Percentiles rank a stretch among this genome's conserved stretches.
Evolutionary conservation across 371 early-diverging fungal genomes (phyloP).

Genomic region (Globomyces sp.): DNA sequence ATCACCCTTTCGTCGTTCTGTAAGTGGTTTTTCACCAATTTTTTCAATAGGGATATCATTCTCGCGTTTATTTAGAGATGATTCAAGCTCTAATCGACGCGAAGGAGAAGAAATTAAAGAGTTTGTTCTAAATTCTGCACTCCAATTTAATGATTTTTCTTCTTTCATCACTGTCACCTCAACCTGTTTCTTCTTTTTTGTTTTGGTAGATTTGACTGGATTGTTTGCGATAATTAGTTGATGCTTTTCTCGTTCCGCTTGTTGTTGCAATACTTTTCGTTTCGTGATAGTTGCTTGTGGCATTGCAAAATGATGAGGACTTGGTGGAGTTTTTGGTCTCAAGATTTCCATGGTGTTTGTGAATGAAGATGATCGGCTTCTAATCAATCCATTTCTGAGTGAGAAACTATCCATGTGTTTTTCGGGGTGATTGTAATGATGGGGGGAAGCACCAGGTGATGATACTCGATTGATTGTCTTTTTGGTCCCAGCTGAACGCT

Average conservation of each 20-base stretch:
- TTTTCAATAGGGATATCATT: slow-evolving; percentile 13
- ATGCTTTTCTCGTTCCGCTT: background rate
- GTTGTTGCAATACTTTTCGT: slow-evolving; percentile 5
- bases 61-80: background rate
- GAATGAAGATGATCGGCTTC: slow-evolving; percentile 9
- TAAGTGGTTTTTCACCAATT: background rate
- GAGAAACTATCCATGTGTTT: slow-evolving; percentile 3
- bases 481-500: no score
- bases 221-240: no score
- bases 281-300: background rate
- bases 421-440: slow-evolving; percentile 18
- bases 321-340: slow-evolving; percentile 18
- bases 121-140: no score
- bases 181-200: slow-evolving; percentile 1
- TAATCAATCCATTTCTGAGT: slow-evolving; percentile 6
- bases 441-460: background rate
- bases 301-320: slow-evolving; percentile 8
- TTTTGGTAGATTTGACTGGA: background rate
- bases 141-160: background rate
- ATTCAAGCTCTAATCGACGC: no score
- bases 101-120: no score
- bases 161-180: background rate
- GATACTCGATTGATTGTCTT: background rate
- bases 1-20: slow-evolving; percentile 8
- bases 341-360: slow-evolving; percentile 8